Evolutionary conservation across 768 basidiomycete genomes (phyloP).

Genomic region (Mycena crocata): DNA sequence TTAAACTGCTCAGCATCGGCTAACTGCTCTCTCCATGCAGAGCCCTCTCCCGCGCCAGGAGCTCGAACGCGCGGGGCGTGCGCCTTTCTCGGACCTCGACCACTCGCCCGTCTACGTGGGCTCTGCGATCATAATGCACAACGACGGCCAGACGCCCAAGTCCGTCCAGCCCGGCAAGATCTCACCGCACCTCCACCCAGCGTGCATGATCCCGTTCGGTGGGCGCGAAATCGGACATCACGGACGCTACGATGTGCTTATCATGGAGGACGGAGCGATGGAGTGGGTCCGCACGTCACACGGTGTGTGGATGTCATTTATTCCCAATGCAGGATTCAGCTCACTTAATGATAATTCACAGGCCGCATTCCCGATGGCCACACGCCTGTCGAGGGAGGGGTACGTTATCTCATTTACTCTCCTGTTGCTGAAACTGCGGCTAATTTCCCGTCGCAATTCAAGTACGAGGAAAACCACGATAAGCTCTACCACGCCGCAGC

Average conservation of each 20-base stretch:
- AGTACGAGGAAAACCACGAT: conserved; percentile 25
- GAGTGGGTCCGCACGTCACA: conserved; percentile 74
- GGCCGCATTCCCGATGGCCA: conserved; percentile 45
- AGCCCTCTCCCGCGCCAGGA: not conserved
- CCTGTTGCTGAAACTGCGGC: not conserved
- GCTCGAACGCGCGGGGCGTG: conserved; percentile 52
- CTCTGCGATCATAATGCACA: conserved; percentile 69
- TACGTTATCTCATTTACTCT: not conserved
- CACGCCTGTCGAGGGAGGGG: conserved; percentile 22
- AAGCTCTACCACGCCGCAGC: conserved; percentile 18
- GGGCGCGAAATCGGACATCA: conserved; percentile 68
- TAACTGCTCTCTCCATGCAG: not conserved
- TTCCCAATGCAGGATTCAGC: not conserved
- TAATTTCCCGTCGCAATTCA: not conserved
- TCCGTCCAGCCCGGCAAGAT: conserved; percentile 85
- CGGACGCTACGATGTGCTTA: conserved; percentile 82
- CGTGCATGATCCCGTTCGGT: conserved; percentile 65
- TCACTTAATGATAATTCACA: not conserved
- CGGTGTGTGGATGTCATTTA: conserved; percentile 50
- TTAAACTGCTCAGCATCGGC: too few species aligned
- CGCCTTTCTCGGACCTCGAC: conserved; percentile 68
- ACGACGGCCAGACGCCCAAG: conserved; percentile 35
- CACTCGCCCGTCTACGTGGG: conserved; percentile 77
- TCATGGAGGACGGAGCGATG: conserved; percentile 75
- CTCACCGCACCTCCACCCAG: conserved; percentile 61